Evolutionary conservation across 2,329 filamentous ascomycete genomes (phyloP).

Genomic region (Pestalotiopsis sp.): DNA sequence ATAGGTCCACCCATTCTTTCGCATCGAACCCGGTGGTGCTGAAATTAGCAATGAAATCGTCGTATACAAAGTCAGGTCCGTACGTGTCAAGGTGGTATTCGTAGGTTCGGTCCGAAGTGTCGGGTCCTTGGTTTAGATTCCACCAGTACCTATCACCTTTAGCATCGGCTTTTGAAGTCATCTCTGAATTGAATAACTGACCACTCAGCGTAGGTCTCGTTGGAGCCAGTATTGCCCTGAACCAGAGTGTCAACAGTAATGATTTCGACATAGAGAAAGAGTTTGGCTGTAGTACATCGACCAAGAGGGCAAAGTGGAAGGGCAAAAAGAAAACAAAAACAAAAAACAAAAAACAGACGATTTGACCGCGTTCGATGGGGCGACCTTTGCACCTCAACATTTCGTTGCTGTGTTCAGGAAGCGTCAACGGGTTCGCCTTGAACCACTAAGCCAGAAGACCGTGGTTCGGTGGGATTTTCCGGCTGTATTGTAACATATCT

Average conservation of each 20-base stretch:
- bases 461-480: too few relatives aligned
- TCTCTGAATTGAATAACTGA: conserved; percentile 30
- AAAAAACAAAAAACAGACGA: too few relatives aligned
- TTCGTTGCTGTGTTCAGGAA: too few relatives aligned
- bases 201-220: conserved; percentile 47
- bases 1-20: conserved; percentile 43
- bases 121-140: conserved; percentile 38
- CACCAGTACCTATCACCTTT: conserved; percentile 11
- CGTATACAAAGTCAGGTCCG: conserved; percentile 54
- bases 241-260: background rate
- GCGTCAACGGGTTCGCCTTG: too few relatives aligned
- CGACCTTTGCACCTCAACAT: too few relatives aligned
- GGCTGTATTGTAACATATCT: too few relatives aligned
- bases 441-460: too few relatives aligned
- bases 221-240: conserved; percentile 40
- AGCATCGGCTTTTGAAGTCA: background rate
- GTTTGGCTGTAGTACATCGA: too few relatives aligned
- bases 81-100: conserved; percentile 54
- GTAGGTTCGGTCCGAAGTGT: conserved; percentile 43
- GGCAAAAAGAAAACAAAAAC: too few relatives aligned
- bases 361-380: too few relatives aligned
- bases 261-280: background rate
- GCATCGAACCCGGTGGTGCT: conserved; percentile 52
- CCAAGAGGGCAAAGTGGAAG: too few relatives aligned
- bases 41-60: conserved; percentile 58